Evolutionary conservation across 2,329 filamentous ascomycete genomes (phyloP), one percentile per base, ranked within the genome.

Genomic region (Alternaria burnsii): DNA sequence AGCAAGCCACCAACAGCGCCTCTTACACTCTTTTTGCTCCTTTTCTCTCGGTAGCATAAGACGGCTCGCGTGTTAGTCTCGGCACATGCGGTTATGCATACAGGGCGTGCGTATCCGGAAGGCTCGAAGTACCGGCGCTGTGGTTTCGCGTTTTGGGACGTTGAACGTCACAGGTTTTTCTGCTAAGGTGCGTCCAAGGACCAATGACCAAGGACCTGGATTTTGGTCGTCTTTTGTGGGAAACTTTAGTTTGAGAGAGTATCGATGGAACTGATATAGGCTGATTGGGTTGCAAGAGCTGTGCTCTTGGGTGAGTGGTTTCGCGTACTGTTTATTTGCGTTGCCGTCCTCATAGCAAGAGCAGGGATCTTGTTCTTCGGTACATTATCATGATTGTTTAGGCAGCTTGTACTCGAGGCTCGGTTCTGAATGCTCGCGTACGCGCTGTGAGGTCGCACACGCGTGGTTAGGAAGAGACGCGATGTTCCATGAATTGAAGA

Each of bases 131-230:
- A 36, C 46, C 46, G 46, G 30, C 32, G 46, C 46, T 50, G 30
- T 50, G 46, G 46, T 50, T 50, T 50, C 46, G 46, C 32, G 46
- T 50, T 32, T 36, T 50, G 46, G 46, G 46, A 20, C 46, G 46
- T 36, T 26, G 46, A 16, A 9, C 34, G 46, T 50, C 46, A 20
- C 46, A 36, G 46, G 32, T 50, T 26, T 16, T 3, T 34, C 11
- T 22, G 32, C 22, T 50, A 20, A 38, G 46, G 2, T 10, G 32
- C 20, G 7, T 7, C 8, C 30, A 14, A n/a, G 32, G 32, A 36
- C 46, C 46, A 14, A n/a, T 20, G 20, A 38, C 32, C 46, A 30
- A 36, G 14, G 9, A 50, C 32, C 46, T 10, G 32, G 46, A 26
- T 38, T 11, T 5, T 26, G 30, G 46, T 20, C 30, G 14, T 16